A percentile compares a stretch with the other conserved stretches of the same genome.
Evolutionary conservation across 2,329 filamentous ascomycete genomes (phyloP).

Genomic region (Alternaria solani): DNA sequence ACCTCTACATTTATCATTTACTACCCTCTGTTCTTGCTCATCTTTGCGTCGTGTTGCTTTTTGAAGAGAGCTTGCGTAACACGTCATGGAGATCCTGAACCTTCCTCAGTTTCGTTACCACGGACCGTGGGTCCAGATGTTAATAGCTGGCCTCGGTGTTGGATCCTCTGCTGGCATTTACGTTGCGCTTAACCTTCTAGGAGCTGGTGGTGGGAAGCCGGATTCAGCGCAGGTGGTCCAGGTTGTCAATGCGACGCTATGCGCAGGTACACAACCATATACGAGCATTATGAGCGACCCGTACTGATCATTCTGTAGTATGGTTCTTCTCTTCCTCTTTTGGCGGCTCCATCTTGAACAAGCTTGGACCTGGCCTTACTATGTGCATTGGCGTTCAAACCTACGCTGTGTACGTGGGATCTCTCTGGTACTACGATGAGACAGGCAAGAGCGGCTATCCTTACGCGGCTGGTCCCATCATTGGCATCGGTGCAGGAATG

Average conservation of each 20-base stretch:
- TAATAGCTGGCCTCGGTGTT: conserved; percentile 42
- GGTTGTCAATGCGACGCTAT: conserved; percentile 44
- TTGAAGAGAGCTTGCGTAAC: neutral
- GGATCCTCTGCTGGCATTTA: conserved; percentile 42
- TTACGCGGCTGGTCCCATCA: conserved; percentile 40
- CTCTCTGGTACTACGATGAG: conserved; percentile 46
- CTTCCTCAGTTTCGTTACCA: conserved; percentile 40
- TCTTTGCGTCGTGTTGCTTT: neutral
- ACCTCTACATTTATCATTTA: neutral
- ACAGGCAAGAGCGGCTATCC: conserved; percentile 43
- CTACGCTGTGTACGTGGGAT: conserved; percentile 43
- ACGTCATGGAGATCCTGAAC: conserved; percentile 34
- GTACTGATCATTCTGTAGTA: conserved; percentile 20
- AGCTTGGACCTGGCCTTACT: conserved; percentile 41
- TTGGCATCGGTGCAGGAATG: conserved; percentile 45
- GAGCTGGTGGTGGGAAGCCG: conserved; percentile 40
- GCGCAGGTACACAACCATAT: conserved; percentile 22
- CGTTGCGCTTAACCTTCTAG: conserved; percentile 41
- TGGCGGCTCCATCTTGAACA: conserved; percentile 43
- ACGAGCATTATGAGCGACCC: too few species aligned
- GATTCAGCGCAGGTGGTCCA: conserved; percentile 44
- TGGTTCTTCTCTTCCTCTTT: conserved; percentile 47
- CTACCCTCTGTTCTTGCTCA: neutral
- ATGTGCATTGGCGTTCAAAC: conserved; percentile 45
- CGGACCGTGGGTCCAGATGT: conserved; percentile 42